Evolutionary conservation across 2,329 filamentous ascomycete genomes (phyloP).

Genomic region (Fusarium chlamydosporum): DNA sequence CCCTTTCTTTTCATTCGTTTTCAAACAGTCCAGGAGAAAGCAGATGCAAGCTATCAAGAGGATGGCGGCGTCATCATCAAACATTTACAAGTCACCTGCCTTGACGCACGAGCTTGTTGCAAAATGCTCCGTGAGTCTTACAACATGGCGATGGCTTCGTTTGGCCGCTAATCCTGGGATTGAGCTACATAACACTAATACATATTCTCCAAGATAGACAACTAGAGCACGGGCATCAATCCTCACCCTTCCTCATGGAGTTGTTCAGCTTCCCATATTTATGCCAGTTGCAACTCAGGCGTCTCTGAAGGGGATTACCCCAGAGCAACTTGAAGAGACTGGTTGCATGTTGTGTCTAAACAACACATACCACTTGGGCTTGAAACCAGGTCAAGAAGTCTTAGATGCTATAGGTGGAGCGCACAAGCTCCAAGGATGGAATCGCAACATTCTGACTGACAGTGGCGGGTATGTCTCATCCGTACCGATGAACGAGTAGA

Average conservation of each 20-base stretch:
- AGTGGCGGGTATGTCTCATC: conserved; percentile 71
- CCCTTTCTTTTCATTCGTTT: conserved; percentile 8
- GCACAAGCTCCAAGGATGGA: conserved; percentile 95
- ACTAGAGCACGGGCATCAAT: conserved; percentile 93
- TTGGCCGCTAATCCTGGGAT: conserved; percentile 11
- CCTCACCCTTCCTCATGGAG: conserved; percentile 90
- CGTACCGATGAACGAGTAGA: not conserved
- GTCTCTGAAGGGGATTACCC: conserved; percentile 93
- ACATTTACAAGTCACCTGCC: conserved; percentile 72
- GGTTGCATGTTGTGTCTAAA: conserved; percentile 93
- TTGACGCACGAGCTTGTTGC: conserved; percentile 84
- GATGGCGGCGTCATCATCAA: conserved; percentile 63
- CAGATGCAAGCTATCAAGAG: conserved; percentile 56
- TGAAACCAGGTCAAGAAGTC: conserved; percentile 93
- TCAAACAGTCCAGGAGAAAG: not conserved
- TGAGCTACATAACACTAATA: conserved; percentile 37
- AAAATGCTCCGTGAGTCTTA: conserved; percentile 79
- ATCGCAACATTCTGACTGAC: conserved; percentile 91
- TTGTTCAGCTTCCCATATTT: conserved; percentile 91
- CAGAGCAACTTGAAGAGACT: conserved; percentile 90
- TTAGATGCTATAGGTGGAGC: conserved; percentile 91
- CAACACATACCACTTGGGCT: conserved; percentile 96
- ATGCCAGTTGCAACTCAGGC: conserved; percentile 99
- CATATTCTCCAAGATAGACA: conserved; percentile 69
- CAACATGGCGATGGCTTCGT: conserved; percentile 26